Base-by-base conservation (phyloP, 768 basidiomycete genomes). In the Boletus sensibilis region DNA sequence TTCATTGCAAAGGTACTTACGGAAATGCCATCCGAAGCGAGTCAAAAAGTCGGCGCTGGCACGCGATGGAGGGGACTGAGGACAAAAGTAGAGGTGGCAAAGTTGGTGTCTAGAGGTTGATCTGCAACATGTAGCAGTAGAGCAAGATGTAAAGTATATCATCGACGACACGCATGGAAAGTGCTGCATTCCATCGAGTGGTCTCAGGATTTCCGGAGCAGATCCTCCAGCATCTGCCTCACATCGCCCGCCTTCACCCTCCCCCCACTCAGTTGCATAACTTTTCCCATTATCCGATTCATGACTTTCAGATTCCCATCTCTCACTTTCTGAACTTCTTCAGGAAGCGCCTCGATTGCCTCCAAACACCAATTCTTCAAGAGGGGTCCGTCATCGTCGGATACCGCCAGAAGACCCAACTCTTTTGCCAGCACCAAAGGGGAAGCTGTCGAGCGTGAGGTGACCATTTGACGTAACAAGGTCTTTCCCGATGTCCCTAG, bases 21-120 rank as follows among this genome's bases (percentile, higher is more conserved):
- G 2, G 84, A 84, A 34, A 74, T 92, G 64, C 83, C 87, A 1
- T 65, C 76, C 33, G 76, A 81, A 35, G 70, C 78, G 6, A 83
- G 86, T 0, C 87, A 90, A 64, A 70, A 71, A 34, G 75, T 76
- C 42, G 88, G 86, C 21, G 87, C 87, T 1, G 81, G 83, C 7
- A 96, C 94, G 5, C 78, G 85, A 13, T 98, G 95, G 95, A 83
- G 87, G 66, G 92, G 90, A 6, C 73, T 98, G 12, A 85, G 88
- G 6, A 85, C 82, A 14, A 81, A 73, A 39, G 60, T 83, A 3
- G 84, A 94, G 58, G 77, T 92, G 11, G 72, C 76, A 12, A 64
- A 47, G 52, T 42, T 68, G 25, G 53, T 42, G 14, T 43, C 54
- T 21, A 57, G 43, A 47, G 31, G 13, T 45, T 62, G 40, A 61